A percentile compares a stretch with the other conserved stretches of the same genome.
Evolutionary conservation across 768 basidiomycete genomes (phyloP).

Genomic region (Amanita fuliginea): DNA sequence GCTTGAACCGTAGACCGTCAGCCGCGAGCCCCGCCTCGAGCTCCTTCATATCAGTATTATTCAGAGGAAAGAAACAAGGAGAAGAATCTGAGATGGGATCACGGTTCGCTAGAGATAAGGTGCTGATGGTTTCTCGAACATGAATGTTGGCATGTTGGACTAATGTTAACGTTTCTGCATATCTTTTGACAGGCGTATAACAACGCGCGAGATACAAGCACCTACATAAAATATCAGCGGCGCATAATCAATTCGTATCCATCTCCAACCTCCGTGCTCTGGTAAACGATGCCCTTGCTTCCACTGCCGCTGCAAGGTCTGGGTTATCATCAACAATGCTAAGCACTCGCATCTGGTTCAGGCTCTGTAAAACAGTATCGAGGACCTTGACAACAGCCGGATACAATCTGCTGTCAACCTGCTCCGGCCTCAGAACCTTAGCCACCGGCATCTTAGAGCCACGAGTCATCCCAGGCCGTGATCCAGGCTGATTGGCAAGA

Average conservation of each 20-base stretch:
- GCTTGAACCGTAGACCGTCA: slow-evolving; percentile 45
- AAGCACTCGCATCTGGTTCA: slow-evolving; percentile 74
- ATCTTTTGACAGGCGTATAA: slow-evolving; percentile 59
- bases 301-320: slow-evolving; percentile 68
- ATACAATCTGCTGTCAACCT: slow-evolving; percentile 63
- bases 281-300: slow-evolving; percentile 63
- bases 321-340: slow-evolving; percentile 84
- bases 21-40: slow-evolving; percentile 42
- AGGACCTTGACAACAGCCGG: slow-evolving; percentile 84
- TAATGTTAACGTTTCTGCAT: slow-evolving; percentile 62
- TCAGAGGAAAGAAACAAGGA: slow-evolving; percentile 47
- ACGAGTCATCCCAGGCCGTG: slow-evolving; percentile 12
- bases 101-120: slow-evolving; percentile 32
- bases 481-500: slow-evolving; percentile 30
- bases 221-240: slow-evolving; percentile 23
- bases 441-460: slow-evolving; percentile 16
- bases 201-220: slow-evolving; percentile 70
- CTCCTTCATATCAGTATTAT: slow-evolving; percentile 25
- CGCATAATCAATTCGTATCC: slow-evolving; percentile 9
- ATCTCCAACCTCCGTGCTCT: slow-evolving; percentile 53
- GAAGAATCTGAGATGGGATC: slow-evolving; percentile 33
- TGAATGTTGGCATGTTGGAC: slow-evolving; percentile 63
- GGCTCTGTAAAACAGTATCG: slow-evolving; percentile 76
- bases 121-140: slow-evolving; percentile 58
- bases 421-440: slow-evolving; percentile 22